These are phyloP conservation scores for Rhodotorula sp. DNA, from an alignment of 1,284 basidiomycete genomes.

Conservation along the genomic window DNA sequence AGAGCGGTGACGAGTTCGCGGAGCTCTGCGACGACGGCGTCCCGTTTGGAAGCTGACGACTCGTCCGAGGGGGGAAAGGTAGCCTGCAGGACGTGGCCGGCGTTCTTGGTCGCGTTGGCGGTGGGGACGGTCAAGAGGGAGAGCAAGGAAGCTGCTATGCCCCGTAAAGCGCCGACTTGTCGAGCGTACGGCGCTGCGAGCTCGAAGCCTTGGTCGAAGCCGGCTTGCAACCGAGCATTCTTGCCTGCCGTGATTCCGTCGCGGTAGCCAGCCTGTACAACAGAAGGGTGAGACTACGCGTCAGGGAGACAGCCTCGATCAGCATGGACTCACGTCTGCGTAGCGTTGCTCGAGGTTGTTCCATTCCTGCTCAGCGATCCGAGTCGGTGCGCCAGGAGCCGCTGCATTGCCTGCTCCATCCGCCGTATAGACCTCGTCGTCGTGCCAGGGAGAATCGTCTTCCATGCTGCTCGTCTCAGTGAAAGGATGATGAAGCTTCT, in stretches of 20 bases:
- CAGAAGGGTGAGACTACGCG: not conserved
- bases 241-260: constrained; percentile 85
- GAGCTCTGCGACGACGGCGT: constrained; percentile 51
- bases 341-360: constrained; percentile 39
- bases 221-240: constrained; percentile 70
- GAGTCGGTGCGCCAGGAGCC: not conserved
- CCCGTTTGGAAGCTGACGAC: constrained; percentile 1
- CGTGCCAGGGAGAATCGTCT: constrained; percentile 43
- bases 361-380: constrained; percentile 41
- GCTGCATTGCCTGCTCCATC: not conserved
- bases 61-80: constrained; percentile 29
- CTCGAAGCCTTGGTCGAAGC: constrained; percentile 74
- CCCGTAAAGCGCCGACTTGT: constrained; percentile 68
- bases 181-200: constrained; percentile 72
- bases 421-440: constrained; percentile 29
- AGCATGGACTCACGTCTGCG: constrained; percentile 32
- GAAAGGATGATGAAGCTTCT: too few relatives aligned
- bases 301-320: not conserved
- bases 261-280: constrained; percentile 72
- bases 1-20: constrained; percentile 59
- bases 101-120: constrained; percentile 28
- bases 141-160: constrained; percentile 62
- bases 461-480: constrained; percentile 1
- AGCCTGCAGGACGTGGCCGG: constrained; percentile 25
- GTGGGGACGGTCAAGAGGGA: constrained; percentile 53